Percentiles rank a stretch among this genome's conserved stretches.
Conservation (phyloP, 768 basidiomycete species). For the Hericium coralloides region DNA sequence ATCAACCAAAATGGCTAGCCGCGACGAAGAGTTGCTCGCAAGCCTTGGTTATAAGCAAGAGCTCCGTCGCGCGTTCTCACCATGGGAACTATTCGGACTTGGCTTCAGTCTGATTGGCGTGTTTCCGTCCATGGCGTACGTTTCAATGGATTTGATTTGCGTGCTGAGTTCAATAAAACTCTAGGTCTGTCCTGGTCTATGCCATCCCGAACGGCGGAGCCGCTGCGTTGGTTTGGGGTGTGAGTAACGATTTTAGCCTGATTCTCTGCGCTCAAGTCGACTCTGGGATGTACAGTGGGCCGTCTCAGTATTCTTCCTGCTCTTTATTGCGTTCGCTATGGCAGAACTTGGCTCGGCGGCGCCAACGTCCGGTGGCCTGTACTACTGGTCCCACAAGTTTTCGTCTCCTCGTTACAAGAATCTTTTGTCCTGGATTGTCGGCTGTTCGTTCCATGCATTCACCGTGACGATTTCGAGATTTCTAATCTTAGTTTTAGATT, state of each 20-base stretch:
- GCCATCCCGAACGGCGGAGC: constrained; percentile 22
- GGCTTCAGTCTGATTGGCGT: background rate
- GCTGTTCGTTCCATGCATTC: constrained; percentile 19
- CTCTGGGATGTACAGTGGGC: constrained; percentile 21
- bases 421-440: constrained; percentile 31
- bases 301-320: constrained; percentile 23
- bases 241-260: background rate
- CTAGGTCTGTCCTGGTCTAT: constrained; percentile 13
- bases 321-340: constrained; percentile 26
- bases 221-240: constrained; percentile 25
- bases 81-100: background rate
- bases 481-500: constrained; percentile 13
- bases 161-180: background rate
- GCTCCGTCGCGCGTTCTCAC: background rate
- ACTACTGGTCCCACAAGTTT: constrained; percentile 29
- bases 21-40: background rate
- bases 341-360: constrained; percentile 26
- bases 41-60: background rate
- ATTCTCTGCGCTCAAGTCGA: background rate
- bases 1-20: background rate
- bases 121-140: background rate
- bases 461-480: background rate
- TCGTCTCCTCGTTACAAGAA: constrained; percentile 23
- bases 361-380: constrained; percentile 28
- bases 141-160: background rate